Base-by-base conservation (phyloP, 176 grass and related monocot genomes). In the Phragmites australis region DNA sequence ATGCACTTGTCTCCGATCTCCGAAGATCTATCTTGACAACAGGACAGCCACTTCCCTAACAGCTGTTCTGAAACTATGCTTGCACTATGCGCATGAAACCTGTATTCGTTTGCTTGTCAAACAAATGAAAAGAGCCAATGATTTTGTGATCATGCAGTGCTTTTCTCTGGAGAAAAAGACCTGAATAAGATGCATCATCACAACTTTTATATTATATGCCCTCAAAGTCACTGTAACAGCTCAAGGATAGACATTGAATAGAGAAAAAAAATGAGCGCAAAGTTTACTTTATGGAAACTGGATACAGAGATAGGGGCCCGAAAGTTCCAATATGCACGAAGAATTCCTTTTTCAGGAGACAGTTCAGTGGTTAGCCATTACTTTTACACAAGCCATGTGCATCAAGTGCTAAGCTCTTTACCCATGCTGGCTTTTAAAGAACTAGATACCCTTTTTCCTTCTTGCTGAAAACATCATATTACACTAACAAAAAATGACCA, bases 401-500 rank as follows among this genome's bases (percentile, higher is more conserved):
- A 74, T 83, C 41, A 42, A 79, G 59, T 40, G 62, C n/a, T 30
- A 82, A 65, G 46, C 48, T 54, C 37, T 53, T 56, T 30, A 34
- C 54, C 65, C 42, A 79, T 79, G 81, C 57, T 58, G 31, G 30
- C 59, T 79, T 49, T 22, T 32, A 58, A 67, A 72, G 59, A 79
- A 32, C 41, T 44, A 21, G 17, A 60, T 74, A 48, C 18, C 42
- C 37, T 60, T 22, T 61, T 50, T 19, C 17, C 30, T 79, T 81
- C 50, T 79, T 74, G 59, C 17, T 58, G 49, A 66, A 79, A 67
- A 58, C 81, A 79, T 43, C 81, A 50, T 74, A 73, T 67, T 67
- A 79, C 65, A 72, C 78, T 78, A 65, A 73, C 26, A 78, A 83
- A 14, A 79, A 73, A 81, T 22, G 60, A 87, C n/a, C n/a, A 73